Conservation (phyloP, 2,329 filamentous ascomycete genomes). For the Penicillium sp. region DNA sequence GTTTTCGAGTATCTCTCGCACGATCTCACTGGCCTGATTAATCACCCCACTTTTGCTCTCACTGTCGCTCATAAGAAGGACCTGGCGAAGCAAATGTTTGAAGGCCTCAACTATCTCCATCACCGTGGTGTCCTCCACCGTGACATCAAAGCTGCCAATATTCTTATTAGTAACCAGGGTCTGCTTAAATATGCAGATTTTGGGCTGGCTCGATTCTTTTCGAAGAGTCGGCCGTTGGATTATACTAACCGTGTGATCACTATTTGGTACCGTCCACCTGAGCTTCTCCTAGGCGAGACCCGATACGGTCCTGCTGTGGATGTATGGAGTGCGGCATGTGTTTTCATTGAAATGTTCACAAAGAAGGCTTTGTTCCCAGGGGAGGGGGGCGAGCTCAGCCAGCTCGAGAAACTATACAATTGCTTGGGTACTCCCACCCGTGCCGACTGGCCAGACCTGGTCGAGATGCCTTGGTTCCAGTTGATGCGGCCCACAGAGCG, state of each 20-base stretch:
- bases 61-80: slow-evolving; percentile 89
- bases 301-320: slow-evolving; percentile 89
- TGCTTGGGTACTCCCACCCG: slow-evolving; percentile 86
- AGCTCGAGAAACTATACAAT: slow-evolving; percentile 95
- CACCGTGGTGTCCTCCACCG: slow-evolving; percentile 91
- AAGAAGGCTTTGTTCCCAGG: slow-evolving; percentile 92
- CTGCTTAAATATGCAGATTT: slow-evolving; percentile 94
- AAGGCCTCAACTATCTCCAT: slow-evolving; percentile 92
- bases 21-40: slow-evolving; percentile 90
- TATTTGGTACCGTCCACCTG: slow-evolving; percentile 94
- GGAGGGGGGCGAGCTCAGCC: slow-evolving; percentile 92
- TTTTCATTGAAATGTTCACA: slow-evolving; percentile 95
- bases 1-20: slow-evolving; percentile 98
- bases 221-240: slow-evolving; percentile 86
- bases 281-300: slow-evolving; percentile 88
- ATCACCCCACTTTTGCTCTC: slow-evolving; percentile 89
- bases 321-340: slow-evolving; percentile 96
- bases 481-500: slow-evolving; percentile 78
- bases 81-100: slow-evolving; percentile 88
- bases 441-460: slow-evolving; percentile 82
- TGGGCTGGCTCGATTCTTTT: slow-evolving; percentile 92
- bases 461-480: slow-evolving; percentile 98
- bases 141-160: slow-evolving; percentile 98
- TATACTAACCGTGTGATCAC: slow-evolving; percentile 99
- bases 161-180: slow-evolving; percentile 87